Conservation (phyloP, 1,139 yeast species). For the Sugiyamaella sp. region DNA sequence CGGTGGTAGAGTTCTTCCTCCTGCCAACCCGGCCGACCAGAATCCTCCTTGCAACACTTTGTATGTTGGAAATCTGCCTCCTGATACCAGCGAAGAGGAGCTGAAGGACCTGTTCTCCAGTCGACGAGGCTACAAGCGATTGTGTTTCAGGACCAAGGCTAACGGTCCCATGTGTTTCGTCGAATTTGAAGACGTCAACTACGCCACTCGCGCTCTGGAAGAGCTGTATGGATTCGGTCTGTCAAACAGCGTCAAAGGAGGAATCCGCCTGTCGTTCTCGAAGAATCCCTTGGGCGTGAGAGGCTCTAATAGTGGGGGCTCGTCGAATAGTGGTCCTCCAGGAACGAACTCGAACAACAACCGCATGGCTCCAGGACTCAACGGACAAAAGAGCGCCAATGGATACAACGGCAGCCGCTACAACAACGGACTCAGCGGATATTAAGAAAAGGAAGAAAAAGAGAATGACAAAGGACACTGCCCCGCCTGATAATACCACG, state of each 20-base stretch:
- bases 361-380: constrained; percentile 17
- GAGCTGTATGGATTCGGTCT: constrained; percentile 86
- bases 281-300: constrained; percentile 97
- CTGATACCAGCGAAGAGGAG: constrained; percentile 95
- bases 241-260: constrained; percentile 76
- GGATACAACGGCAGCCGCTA: constrained; percentile 20
- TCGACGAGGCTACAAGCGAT: constrained; percentile 88
- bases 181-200: constrained; percentile 93
- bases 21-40: constrained; percentile 98
- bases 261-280: constrained; percentile 88
- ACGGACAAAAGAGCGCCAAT: constrained; percentile 23
- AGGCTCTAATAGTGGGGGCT: constrained; percentile 26
- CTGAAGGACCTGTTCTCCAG: constrained; percentile 83
- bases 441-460: constrained; percentile 2
- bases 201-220: constrained; percentile 91
- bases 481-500: not conserved
- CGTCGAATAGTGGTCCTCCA: constrained; percentile 21
- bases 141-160: constrained; percentile 71
- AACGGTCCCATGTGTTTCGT: constrained; percentile 98
- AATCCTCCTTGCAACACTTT: constrained; percentile 98
- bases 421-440: constrained; percentile 10
- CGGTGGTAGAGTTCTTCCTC: constrained; percentile 70
- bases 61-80: constrained; percentile 95
- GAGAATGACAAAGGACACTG: not conserved
- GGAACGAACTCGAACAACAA: constrained; percentile 18